phyloP scores from a whole-genome alignment of 768 basidiomycete genomes.

The Lactarius akahatsu region DNA sequence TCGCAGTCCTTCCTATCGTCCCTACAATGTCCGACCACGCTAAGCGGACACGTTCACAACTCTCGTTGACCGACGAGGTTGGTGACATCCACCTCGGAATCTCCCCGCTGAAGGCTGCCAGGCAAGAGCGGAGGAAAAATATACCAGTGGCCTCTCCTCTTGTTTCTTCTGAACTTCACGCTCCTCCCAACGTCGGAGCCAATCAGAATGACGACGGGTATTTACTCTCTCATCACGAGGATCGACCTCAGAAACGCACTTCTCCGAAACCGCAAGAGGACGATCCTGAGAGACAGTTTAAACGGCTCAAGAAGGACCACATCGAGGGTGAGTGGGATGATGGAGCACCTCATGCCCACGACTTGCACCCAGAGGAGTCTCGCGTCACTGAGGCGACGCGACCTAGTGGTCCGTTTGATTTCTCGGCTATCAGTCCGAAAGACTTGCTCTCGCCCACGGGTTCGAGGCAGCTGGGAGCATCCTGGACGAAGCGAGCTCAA shows the following conservation, averaged over 20 bases:
- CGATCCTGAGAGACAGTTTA: conserved; percentile 8
- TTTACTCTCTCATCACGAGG: conserved; percentile 16
- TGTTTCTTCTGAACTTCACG: neutral
- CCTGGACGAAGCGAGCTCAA: conserved; percentile 22
- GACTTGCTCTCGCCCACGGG: neutral
- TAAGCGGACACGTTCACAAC: conserved; percentile 29
- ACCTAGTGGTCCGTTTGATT: conserved; percentile 28
- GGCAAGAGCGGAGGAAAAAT: conserved; percentile 18
- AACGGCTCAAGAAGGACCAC: conserved; percentile 20
- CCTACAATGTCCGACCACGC: conserved; percentile 20
- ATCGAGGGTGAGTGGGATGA: conserved; percentile 3
- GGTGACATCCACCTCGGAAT: conserved; percentile 18
- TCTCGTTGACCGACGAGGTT: conserved; percentile 18
- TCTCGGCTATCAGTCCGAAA: conserved; percentile 15
- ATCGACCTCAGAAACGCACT: conserved; percentile 17
- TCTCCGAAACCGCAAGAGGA: conserved; percentile 6
- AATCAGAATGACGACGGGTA: conserved; percentile 16
- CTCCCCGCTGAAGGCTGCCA: conserved; percentile 27
- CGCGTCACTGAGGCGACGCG: conserved; percentile 8
- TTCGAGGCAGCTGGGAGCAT: neutral
- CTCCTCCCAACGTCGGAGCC: neutral
- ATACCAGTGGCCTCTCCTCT: neutral
- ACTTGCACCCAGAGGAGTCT: conserved; percentile 6
- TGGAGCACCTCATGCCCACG: neutral
- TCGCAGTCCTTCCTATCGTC: neutral